Conservation (phyloP, 2,329 filamentous ascomycete species). For the Blastomyces parvus region DNA sequence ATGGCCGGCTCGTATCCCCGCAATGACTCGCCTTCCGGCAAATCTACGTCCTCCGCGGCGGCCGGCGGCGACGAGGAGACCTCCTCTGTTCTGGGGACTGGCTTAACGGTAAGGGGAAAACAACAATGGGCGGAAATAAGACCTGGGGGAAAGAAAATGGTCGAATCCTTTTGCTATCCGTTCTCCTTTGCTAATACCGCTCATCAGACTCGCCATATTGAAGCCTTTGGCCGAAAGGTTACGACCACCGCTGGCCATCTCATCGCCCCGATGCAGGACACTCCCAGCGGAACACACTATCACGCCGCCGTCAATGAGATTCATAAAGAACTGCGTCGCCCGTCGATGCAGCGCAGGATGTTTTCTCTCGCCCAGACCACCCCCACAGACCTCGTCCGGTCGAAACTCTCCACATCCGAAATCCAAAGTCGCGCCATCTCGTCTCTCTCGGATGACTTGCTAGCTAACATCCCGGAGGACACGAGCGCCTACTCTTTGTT, state of each 20-base stretch:
- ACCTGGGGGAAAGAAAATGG: neutral
- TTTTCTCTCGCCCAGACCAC: conserved; percentile 85
- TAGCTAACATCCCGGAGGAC: conserved; percentile 78
- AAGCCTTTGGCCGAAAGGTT: conserved; percentile 89
- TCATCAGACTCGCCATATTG: conserved; percentile 68
- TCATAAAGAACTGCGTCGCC: conserved; percentile 77
- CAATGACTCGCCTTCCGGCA: conserved; percentile 38
- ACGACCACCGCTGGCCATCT: conserved; percentile 87
- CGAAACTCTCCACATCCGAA: conserved; percentile 78
- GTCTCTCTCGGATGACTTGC: conserved; percentile 79
- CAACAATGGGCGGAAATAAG: conserved; percentile 8
- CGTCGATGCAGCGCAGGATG: conserved; percentile 75
- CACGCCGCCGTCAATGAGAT: conserved; percentile 80
- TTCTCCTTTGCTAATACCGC: conserved; percentile 10
- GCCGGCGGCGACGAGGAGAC: conserved; percentile 35
- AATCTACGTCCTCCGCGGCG: conserved; percentile 26
- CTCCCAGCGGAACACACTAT: conserved; percentile 56
- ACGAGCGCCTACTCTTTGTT: conserved; percentile 86
- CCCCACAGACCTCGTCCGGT: conserved; percentile 87
- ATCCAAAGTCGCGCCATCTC: conserved; percentile 89
- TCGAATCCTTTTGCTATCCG: conserved; percentile 7
- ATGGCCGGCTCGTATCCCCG: conserved; percentile 38
- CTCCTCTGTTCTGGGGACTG: conserved; percentile 37
- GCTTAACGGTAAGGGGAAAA: conserved; percentile 34
- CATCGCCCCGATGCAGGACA: conserved; percentile 55